A percentile compares a stretch with the other conserved stretches of the same genome.
Evolutionary conservation across 306 rosid species (phyloP).

Genomic region (Quercus alba): DNA sequence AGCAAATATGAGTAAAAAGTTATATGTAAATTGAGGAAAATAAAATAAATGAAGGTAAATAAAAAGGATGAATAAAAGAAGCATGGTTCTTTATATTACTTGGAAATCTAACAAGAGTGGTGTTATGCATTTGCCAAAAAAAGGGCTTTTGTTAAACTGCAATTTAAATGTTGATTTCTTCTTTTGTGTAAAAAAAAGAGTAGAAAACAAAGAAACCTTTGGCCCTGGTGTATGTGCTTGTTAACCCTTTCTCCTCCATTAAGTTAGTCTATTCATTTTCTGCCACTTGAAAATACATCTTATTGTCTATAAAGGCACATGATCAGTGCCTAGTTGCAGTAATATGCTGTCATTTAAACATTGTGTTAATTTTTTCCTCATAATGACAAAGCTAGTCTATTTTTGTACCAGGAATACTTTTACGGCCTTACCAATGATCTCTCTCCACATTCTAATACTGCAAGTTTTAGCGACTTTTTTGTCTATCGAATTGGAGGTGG

Average conservation of each 20-base stretch:
- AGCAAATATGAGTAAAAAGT: not conserved
- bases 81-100: not conserved
- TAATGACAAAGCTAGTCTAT: conserved; percentile 15
- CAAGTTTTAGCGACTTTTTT: conserved; percentile 70
- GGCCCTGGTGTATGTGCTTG: too few species aligned
- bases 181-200: too few species aligned
- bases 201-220: too few species aligned
- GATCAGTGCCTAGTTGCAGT: not conserved
- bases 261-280: not conserved
- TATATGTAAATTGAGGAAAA: not conserved
- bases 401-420: conserved; percentile 77
- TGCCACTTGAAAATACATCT: not conserved
- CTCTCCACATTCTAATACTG: conserved; percentile 84
- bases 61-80: not conserved
- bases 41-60: not conserved
- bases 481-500: conserved; percentile 93
- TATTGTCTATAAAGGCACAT: not conserved
- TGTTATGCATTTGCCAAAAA: too few species aligned
- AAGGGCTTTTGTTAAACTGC: too few species aligned
- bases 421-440: conserved; percentile 90
- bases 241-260: too few species aligned
- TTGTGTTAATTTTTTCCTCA: not conserved
- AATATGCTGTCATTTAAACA: conserved; percentile 8
- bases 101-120: too few species aligned
- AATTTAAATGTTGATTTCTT: too few species aligned